These are phyloP conservation scores for Mortierella sp. DNA, from an alignment of 371 early-diverging fungal species.

Conservation along the genomic window DNA sequence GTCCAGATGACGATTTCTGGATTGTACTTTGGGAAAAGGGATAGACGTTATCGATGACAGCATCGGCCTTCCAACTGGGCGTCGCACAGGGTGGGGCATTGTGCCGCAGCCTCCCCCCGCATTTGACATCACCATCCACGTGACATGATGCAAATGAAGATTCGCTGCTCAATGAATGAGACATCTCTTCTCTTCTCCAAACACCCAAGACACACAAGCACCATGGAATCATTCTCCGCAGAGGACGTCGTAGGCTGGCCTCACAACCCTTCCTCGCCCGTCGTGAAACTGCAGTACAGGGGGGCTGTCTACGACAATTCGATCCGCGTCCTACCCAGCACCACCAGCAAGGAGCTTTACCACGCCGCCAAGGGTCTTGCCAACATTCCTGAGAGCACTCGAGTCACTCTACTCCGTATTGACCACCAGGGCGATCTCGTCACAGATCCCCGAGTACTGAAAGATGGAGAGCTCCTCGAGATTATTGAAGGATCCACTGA, in stretches of 20 bases:
- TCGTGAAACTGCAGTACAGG: constrained; percentile 44
- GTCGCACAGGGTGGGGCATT: too few relatives aligned
- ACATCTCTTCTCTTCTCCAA: too few relatives aligned
- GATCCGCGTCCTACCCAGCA: constrained; percentile 32
- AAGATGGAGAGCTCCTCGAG: constrained; percentile 45
- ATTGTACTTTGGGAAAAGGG: too few relatives aligned
- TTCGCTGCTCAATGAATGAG: too few relatives aligned
- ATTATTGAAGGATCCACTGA: constrained; percentile 37
- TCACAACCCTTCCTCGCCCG: constrained; percentile 12
- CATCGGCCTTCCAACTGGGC: too few relatives aligned
- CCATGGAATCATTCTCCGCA: constrained; percentile 10
- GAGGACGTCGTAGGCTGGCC: constrained; percentile 6
- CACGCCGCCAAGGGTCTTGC: constrained; percentile 29
- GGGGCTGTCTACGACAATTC: constrained; percentile 52
- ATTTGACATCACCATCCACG: too few relatives aligned
- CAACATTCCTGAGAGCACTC: constrained; percentile 16
- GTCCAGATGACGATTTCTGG: too few relatives aligned
- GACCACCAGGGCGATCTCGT: constrained; percentile 40
- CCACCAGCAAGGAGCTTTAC: constrained; percentile 23
- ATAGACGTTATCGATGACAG: too few relatives aligned
- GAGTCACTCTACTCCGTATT: constrained; percentile 29
- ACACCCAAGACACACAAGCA: neutral
- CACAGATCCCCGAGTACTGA: constrained; percentile 15
- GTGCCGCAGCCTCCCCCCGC: too few relatives aligned
- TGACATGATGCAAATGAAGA: too few relatives aligned